Evolutionary conservation across 768 basidiomycete genomes (phyloP).

Genomic region (Clitopilus passeckerianus): DNA sequence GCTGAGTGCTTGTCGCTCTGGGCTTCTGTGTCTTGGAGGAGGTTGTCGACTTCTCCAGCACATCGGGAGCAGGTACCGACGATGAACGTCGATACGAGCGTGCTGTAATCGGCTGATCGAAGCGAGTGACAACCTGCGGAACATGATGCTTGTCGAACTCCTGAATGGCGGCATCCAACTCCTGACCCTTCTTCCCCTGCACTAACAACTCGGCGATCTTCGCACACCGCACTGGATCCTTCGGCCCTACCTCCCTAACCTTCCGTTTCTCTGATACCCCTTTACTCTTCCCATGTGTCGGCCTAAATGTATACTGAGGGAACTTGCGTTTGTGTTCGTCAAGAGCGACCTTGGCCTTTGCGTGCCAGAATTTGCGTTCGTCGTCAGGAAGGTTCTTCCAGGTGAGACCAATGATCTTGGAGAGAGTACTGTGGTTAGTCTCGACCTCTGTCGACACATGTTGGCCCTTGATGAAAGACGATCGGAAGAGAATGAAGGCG

Average conservation of each 20-base stretch:
- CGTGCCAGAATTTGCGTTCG: slow-evolving; percentile 76
- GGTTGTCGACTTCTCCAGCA: slow-evolving; percentile 22
- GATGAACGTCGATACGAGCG: slow-evolving; percentile 64
- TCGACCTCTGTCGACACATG: slow-evolving; percentile 75
- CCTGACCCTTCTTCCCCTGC: slow-evolving; percentile 49
- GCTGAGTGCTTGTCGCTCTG: slow-evolving; percentile 33
- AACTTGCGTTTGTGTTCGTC: slow-evolving; percentile 73
- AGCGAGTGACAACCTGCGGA: slow-evolving; percentile 63
- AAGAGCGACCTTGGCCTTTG: slow-evolving; percentile 65
- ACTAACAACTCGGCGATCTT: slow-evolving; percentile 65
- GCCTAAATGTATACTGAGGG: slow-evolving; percentile 73
- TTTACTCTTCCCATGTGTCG: slow-evolving; percentile 45
- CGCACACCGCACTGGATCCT: slow-evolving; percentile 58
- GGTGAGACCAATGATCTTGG: slow-evolving; percentile 80
- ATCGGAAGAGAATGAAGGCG: slow-evolving; percentile 84
- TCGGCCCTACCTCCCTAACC: slow-evolving; percentile 57
- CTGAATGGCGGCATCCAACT: slow-evolving; percentile 48
- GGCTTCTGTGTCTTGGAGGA: slow-evolving; percentile 15
- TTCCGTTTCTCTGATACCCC: slow-evolving; percentile 45
- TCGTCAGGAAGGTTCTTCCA: slow-evolving; percentile 76
- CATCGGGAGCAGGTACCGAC: slow-evolving; percentile 48
- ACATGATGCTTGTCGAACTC: slow-evolving; percentile 51
- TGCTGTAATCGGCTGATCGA: slow-evolving; percentile 72
- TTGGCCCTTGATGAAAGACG: slow-evolving; percentile 74
- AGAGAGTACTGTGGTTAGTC: slow-evolving; percentile 78